These are phyloP conservation scores for Penicillium riverlandense DNA, from an alignment of 495 filamentous ascomycete species.

Conservation along the genomic window DNA sequence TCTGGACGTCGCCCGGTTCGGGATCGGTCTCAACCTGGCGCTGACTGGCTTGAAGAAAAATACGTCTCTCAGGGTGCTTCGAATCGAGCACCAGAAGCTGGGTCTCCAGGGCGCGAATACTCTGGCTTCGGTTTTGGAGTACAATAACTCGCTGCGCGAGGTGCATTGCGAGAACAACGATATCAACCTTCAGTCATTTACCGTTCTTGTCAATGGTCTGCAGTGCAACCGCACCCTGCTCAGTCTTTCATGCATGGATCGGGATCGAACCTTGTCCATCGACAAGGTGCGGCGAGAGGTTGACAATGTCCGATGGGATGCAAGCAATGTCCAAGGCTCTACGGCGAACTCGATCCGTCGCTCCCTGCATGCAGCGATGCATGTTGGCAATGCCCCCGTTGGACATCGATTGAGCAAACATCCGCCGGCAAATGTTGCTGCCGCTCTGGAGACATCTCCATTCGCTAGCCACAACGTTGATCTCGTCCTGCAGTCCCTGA, in stretches of 20 bases:
- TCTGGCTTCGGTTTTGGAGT: conserved; percentile 66
- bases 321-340: conserved; percentile 18
- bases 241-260: conserved; percentile 56
- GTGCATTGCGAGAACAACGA: conserved; percentile 74
- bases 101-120: conserved; percentile 69
- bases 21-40: conserved; percentile 72
- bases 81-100: conserved; percentile 60
- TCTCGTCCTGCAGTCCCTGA: conserved; percentile 46
- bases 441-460: conserved; percentile 18
- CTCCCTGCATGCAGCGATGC: conserved; percentile 36
- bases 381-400: conserved; percentile 19
- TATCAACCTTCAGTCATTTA: conserved; percentile 71
- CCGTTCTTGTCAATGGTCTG: conserved; percentile 65
- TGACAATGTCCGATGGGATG: conserved; percentile 42
- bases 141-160: conserved; percentile 57
- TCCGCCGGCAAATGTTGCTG: conserved; percentile 13
- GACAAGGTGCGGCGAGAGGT: conserved; percentile 56
- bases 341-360: conserved; percentile 40
- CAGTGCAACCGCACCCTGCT: conserved; percentile 59
- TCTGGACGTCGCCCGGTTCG: conserved; percentile 78
- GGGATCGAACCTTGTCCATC: conserved; percentile 53
- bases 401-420: conserved; percentile 29
- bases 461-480: conserved; percentile 44
- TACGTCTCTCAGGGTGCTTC: conserved; percentile 63
- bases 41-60: conserved; percentile 72